Evolutionary conservation across 1,139 yeast species (phyloP).

Genomic region (Geotrichum europaeum): DNA sequence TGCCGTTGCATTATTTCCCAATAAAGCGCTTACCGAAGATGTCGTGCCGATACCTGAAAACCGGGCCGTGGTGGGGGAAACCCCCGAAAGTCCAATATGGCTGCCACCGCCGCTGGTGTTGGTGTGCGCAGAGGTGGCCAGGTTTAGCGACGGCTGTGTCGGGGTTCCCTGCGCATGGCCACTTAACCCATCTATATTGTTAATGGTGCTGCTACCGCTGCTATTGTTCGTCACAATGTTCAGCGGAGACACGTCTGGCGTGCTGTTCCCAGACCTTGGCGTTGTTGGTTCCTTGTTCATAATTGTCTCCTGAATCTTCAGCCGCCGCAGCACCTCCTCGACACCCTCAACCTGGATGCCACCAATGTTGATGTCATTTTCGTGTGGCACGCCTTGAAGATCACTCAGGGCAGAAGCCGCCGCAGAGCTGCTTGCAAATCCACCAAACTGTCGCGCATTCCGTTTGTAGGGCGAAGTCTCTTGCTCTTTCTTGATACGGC

Average conservation of each 20-base stretch:
- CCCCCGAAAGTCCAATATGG: neutral
- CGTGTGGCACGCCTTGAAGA: conserved; percentile 6
- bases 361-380: conserved; percentile 25
- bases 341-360: conserved; percentile 31
- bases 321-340: conserved; percentile 28
- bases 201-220: neutral
- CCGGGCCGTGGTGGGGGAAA: neutral
- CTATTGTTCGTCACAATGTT: neutral
- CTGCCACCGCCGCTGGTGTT: neutral
- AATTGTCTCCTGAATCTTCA: conserved; percentile 23
- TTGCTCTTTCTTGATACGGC: conserved; percentile 10
- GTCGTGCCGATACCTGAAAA: conserved; percentile 8
- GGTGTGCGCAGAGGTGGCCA: neutral
- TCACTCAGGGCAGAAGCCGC: neutral
- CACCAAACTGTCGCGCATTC: conserved; percentile 8
- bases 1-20: conserved; percentile 19
- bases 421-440: neutral
- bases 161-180: neutral
- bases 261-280: neutral
- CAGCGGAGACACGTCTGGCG: neutral
- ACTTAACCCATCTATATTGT: neutral
- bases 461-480: conserved; percentile 10
- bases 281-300: neutral
- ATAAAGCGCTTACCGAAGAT: conserved; percentile 16
- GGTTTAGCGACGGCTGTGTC: neutral